Evolutionary conservation across 139 green algal genomes (phyloP).

Genomic region (Ettlia oleoabundans): DNA sequence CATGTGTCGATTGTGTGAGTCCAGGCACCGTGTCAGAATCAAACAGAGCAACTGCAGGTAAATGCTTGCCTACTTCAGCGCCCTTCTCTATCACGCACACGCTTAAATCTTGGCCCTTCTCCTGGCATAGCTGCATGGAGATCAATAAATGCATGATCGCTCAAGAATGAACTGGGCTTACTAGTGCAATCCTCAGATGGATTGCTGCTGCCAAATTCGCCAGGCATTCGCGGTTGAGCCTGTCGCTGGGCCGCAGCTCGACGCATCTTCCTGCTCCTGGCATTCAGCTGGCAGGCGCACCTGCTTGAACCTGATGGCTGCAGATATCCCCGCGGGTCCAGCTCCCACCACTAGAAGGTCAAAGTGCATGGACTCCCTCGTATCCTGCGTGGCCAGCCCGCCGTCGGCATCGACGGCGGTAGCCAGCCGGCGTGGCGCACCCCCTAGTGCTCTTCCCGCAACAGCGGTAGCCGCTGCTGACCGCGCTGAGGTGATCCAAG

Average conservation of each 20-base stretch:
- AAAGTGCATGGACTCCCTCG: constrained; percentile 79
- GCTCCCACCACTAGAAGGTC: constrained; percentile 92
- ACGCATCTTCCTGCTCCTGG: neutral
- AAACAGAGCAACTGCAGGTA: neutral
- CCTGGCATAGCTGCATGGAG: constrained; percentile 65
- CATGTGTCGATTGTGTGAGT: too few species aligned
- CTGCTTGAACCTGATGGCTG: constrained; percentile 91
- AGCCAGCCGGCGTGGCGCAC: neutral
- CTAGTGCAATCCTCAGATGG: too few species aligned
- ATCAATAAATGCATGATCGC: too few species aligned
- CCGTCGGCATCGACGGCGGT: neutral
- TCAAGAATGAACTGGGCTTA: too few species aligned
- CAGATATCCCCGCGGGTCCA: constrained; percentile 86
- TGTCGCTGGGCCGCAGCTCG: too few species aligned
- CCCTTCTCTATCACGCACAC: constrained; percentile 96
- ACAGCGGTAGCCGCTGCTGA: neutral
- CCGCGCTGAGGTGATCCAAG: neutral
- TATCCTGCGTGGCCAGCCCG: neutral
- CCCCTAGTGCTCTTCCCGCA: neutral
- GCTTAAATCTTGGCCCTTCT: constrained; percentile 73
- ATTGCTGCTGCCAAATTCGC: too few species aligned
- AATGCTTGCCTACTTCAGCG: constrained; percentile 71
- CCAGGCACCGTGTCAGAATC: too few species aligned
- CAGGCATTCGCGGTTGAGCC: too few species aligned
- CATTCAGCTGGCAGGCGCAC: too few species aligned